Evolutionary conservation across 768 basidiomycete species (phyloP), one percentile per base, ranked within the genome.

Genomic region (Daedaleopsis sinensis): DNA sequence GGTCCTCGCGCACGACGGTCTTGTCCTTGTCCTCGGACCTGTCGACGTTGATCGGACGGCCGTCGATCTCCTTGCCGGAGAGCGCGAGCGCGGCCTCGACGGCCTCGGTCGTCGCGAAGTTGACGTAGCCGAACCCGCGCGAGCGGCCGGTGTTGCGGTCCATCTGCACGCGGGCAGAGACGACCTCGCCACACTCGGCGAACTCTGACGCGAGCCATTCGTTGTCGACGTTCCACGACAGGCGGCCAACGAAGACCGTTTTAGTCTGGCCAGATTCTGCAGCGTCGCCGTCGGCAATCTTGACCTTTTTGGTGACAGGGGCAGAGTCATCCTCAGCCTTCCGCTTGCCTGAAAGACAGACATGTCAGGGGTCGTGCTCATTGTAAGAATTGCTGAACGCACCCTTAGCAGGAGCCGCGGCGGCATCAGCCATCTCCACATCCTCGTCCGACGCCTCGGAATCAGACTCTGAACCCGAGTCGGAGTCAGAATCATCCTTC

Each of bases 161-260:
- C 77, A 84, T 86, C 73, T 90, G 89, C 62, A 98, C 94, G n/a
- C 84, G 87, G 7, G 93, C 94, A n/a, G 86, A 87, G 62, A 87
- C 84, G 68, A 99, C 85, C 77, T 96, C 92, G 53, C 97, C 97
- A 68, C 88, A 95, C 56, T 82, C 80, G 36, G 89, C 86, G 66
- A 99, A 98, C 75, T 98, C 96, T 73, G 88, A 83, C 52, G 89
- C 86, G 63, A 98, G 87, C 82, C 94, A 92, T 75, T 98, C 96
- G 72, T 93, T 91, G 79, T 98, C 96, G 64, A 98, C 90, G 73
- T 91, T 93, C 96, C 96, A 99, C 13, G 94, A 96, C 48, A 99
- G 83, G 60, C 85, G 84, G 57, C 96, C 96, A 66, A 99, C 94
- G 71, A 96, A 98, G 68, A 98, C 83, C 42, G 90, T 88, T 69